Base-by-base conservation (phyloP, 306 rosid genomes). In the Aeschynomene evenia region DNA sequence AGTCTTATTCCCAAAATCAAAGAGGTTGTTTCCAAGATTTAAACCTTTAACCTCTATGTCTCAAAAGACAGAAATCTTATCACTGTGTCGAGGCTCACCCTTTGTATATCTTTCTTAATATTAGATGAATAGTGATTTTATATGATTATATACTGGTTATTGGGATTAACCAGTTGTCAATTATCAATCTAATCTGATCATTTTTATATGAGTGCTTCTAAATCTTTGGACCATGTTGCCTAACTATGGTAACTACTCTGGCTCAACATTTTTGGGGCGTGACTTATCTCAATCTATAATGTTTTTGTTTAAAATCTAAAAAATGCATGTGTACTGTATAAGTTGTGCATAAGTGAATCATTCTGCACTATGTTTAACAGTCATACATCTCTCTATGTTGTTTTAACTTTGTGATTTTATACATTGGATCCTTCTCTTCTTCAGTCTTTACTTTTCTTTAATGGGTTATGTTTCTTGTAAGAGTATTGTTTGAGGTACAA, bases 401-500 rank as follows among this genome's bases (percentile, higher is more conserved):
- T 19, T 45, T 14, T 18, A 68, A 51, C 62, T 70, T 8, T 20
- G 10, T 11, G n/a, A 66, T 29, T 65, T 66, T 50, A 15, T 78
- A 74, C 26, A 49, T 40, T 58, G 23, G 45, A 9, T 16, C 65
- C 16, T 29, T 7, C 69, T 66, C 14, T 34, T 29, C 36, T 34
- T 29, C 36, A 21, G 39, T 66, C 43, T 37, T 65, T 39, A 40
- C 52, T 77, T 54, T 72, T 29, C 26, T 48, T 42, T 43, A 39
- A 4, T 7, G 31, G 42, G 52, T 70, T 63, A 29, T 55, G 75
- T 46, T 74, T 52, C 53, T 75, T 22, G n/a, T n/a, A n/a, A n/a
- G n/a, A n/a, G n/a, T n/a, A n/a, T n/a, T n/a, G n/a, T n/a, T n/a
- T n/a, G n/a, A n/a, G n/a, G n/a, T n/a, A n/a, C n/a, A n/a, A n/a